Evolutionary conservation across 257 asterid species (phyloP), one percentile per base, ranked within the genome.

Genomic region (Nicotiana benthamiana): DNA sequence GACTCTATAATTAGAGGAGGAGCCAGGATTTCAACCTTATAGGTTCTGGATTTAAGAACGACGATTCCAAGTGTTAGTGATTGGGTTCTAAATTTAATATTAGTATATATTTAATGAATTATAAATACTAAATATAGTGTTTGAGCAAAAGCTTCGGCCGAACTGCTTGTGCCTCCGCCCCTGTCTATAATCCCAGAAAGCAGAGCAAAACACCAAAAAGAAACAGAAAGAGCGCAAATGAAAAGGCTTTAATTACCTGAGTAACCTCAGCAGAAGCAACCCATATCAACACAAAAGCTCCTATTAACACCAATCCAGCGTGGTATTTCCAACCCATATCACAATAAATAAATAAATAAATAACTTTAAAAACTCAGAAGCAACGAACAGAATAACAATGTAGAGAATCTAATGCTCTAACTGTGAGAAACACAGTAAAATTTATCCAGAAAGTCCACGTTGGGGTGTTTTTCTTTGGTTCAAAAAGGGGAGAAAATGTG

Each of bases 211-310:
- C 80, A 30, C 18, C 18, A 75, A 53, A 11, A 65, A 5, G n/a
- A 27, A 65, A n/a, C 30, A 6, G 8, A 51, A 26, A 12, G 5
- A 32, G 24, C 4, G 20, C 1, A 68, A 63, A 53, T 22, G 20
- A 68, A 70, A 75, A 56, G n/a, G 18, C 77, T 28, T 40, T 40
- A 40, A 40, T 9, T 54, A 93, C 98, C 98, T 91, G 96, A n/a
- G 98, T 93, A 86, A 92, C 83, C 89, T 93, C 98, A 7, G 98
- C 97, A 61, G 94, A 86, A 83, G 93, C 82, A 79, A 93, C 98
- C 97, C 98, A 93, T 84, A 92, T 91, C 67, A 93, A 53, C 72
- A 93, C 98, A 87, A 91, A 87, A 74, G 89, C 88, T 80, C 94
- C 98, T 78, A 93, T 93, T 86, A 92, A 79, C 65, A 88, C 93